Conservation (phyloP, 2,329 filamentous ascomycete genomes). For the Microdochium paspali region DNA sequence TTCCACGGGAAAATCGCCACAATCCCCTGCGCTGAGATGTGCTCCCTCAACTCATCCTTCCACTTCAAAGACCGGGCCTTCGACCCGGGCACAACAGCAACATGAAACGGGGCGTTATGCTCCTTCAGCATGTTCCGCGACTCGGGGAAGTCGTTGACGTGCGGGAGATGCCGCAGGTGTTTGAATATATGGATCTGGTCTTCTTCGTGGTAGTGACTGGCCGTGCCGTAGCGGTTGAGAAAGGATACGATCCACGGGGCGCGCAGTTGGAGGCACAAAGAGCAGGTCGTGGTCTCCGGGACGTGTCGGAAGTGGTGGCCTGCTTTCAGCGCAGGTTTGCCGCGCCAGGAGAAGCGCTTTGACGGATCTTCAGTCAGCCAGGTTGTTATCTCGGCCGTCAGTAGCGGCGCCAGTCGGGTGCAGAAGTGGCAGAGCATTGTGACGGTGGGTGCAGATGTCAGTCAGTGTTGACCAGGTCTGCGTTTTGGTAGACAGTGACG, state of each 20-base stretch:
- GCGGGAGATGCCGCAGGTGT: background rate
- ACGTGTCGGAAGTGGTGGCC: background rate
- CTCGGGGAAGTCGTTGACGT: background rate
- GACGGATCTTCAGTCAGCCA: background rate
- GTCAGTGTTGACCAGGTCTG: too few species aligned
- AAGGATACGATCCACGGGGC: background rate
- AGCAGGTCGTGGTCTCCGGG: background rate
- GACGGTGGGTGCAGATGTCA: background rate
- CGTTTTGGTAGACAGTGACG: background rate
- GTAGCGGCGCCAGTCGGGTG: background rate
- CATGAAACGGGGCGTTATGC: background rate
- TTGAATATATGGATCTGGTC: background rate
- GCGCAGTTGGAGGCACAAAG: background rate
- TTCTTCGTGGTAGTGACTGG: background rate
- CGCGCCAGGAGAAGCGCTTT: background rate
- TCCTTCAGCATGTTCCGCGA: background rate
- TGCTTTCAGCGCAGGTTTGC: background rate
- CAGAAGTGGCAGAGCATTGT: background rate
- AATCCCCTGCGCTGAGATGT: background rate
- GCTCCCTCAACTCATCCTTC: background rate
- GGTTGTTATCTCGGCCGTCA: background rate
- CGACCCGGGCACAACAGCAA: background rate
- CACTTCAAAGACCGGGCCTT: background rate
- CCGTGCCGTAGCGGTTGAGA: background rate
- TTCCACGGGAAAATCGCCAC: background rate